Base-by-base conservation (phyloP, 1,284 basidiomycete genomes). In the Papiliotrema fonsecae region DNA sequence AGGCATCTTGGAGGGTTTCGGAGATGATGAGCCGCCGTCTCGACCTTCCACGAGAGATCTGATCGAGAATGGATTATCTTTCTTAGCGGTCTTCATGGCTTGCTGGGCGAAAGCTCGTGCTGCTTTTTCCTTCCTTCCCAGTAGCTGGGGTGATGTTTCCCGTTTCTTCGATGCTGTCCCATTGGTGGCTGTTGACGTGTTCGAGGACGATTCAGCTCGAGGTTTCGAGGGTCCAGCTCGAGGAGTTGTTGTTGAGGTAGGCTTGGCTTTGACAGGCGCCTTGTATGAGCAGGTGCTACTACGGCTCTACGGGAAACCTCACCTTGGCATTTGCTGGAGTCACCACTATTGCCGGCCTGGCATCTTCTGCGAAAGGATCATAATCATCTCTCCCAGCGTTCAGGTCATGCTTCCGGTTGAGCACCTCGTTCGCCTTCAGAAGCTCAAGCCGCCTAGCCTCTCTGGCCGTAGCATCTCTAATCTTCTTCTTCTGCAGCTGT, bases 341-440 rank as follows among this genome's bases (percentile, higher is more conserved):
- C 6, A 32, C 30, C 14, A 7, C n/a, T n/a, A n/a, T n/a, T n/a
- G n/a, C 9, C 7, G 30, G 30, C 18, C 28, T 30, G 28, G 55
- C 61, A 42, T 67, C 68, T 48, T 72, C 69, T 9, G 68, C 69
- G 49, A 72, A 72, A 1, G 67, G 68, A 45, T 72, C 57, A 30
- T 65, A 70, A 4, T 62, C 65, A 31, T 50, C 34, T 1, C 10
- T 9, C 19, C 9, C 37, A 21, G 19, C 19, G 3, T 44, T 45
- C 4, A 34, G 30, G 11, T 44, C 43, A 25, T 50, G 46, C 14
- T 44, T 45, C 45, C 54, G 47, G 18, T 53, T 55, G 30, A 70
- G 47, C 28, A 55, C 58, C 30, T 60, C 62, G 45, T 72, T 67
- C 0, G 67, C 67, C 35, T 49, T 39, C 52, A 62, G 62, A n/a